Conservation (phyloP, 2,329 filamentous ascomycete species). For the Monosporascus sp. region DNA sequence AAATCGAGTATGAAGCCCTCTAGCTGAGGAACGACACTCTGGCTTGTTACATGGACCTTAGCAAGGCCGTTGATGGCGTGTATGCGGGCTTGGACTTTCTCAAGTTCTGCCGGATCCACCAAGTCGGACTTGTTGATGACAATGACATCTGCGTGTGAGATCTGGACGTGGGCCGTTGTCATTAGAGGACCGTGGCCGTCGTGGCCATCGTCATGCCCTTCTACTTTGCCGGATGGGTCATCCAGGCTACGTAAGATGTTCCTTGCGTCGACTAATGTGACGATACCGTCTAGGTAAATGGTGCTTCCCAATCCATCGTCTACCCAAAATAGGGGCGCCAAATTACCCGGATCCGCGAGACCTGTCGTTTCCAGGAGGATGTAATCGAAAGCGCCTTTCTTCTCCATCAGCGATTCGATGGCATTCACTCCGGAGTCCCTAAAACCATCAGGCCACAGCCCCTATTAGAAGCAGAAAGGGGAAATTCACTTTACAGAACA, state of each 20-base stretch:
- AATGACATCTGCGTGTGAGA: conserved; percentile 93
- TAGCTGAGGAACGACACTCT: conserved; percentile 72
- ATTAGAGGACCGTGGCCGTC: conserved; percentile 59
- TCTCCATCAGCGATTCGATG: conserved; percentile 93
- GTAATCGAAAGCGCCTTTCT: conserved; percentile 91
- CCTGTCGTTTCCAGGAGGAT: conserved; percentile 96
- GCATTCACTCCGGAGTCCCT: conserved; percentile 90
- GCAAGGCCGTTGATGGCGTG: conserved; percentile 85
- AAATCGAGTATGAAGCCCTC: conserved; percentile 85
- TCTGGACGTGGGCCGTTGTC: conserved; percentile 92
- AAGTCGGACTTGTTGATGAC: conserved; percentile 92
- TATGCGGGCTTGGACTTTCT: conserved; percentile 65
- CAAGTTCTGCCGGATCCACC: conserved; percentile 64
- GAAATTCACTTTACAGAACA: conserved; percentile 79
- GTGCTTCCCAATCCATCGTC: conserved; percentile 92
- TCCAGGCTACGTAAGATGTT: conserved; percentile 82
- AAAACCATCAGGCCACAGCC: conserved; percentile 15
- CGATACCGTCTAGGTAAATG: conserved; percentile 95
- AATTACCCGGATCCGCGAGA: conserved; percentile 88
- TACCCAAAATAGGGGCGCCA: conserved; percentile 95
- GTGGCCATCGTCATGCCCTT: conserved; percentile 47
- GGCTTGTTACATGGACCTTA: conserved; percentile 74
- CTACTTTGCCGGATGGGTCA: conserved; percentile 55
- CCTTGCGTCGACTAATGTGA: conserved; percentile 91
- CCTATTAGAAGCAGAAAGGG: neutral